These are phyloP conservation scores for Isoetes taiwanensis DNA, from an alignment of 75 land plant genomes.

Conservation along the genomic window DNA sequence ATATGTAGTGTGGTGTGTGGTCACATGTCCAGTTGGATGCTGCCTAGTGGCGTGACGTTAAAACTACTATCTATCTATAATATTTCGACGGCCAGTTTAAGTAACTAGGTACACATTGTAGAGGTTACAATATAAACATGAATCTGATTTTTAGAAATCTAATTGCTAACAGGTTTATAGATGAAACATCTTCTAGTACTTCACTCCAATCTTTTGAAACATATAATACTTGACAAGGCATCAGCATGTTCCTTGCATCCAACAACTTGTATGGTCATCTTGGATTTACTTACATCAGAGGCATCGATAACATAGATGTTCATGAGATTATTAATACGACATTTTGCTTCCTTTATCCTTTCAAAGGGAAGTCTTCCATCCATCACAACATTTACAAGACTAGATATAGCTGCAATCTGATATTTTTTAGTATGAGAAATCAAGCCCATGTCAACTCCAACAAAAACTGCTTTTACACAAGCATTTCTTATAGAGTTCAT, in stretches of 20 bases:
- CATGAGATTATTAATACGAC: constrained; percentile 4
- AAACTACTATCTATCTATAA: too few relatives aligned
- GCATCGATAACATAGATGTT: constrained; percentile 4
- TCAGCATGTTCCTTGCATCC: constrained; percentile 18
- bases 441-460: constrained; percentile 10
- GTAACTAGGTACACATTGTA: too few relatives aligned
- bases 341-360: constrained; percentile 1
- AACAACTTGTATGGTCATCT: not conserved
- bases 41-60: too few relatives aligned
- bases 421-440: constrained; percentile 6
- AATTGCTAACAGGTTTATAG: too few relatives aligned
- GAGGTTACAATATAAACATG: too few relatives aligned
- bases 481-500: constrained; percentile 7
- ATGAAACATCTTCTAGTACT: too few relatives aligned
- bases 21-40: too few relatives aligned
- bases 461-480: constrained; percentile 4
- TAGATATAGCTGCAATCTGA: constrained; percentile 4
- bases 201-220: too few relatives aligned
- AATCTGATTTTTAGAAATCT: too few relatives aligned
- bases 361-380: not conserved
- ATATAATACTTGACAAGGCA: constrained; percentile 6
- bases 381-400: constrained; percentile 1
- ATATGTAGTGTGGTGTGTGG: too few relatives aligned
- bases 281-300: not conserved
- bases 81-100: too few relatives aligned